Base-by-base conservation (phyloP, 306 rosid genomes). In the Prunus persica region DNA sequence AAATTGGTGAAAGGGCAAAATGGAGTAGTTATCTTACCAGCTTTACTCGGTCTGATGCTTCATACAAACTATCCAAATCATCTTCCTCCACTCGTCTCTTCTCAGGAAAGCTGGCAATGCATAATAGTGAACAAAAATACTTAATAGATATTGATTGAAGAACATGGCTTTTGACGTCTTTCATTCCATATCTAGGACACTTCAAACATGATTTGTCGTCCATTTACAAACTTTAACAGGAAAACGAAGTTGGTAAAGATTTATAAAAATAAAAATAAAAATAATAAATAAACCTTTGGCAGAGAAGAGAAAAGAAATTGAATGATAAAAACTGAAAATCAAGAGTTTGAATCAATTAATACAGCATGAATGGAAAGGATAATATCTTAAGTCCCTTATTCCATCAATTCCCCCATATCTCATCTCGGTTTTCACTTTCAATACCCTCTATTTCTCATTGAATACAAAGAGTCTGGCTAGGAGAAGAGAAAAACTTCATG, bases 61-160 rank as follows among this genome's bases (percentile, higher is more conserved):
- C 91, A 70, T 76, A 62, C 25, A 81, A 82, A 67, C 78, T 69
- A 76, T 85, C 82, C 79, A 85, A 71, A 47, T 77, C 73, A 69
- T 84, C 88, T 77, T 78, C 89, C 80, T 77, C 86, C 30, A 64
- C 52, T 78, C 52, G 75, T 76, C 86, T 92, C 91, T 89, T 89
- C 68, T 82, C 97, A 56, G 95, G 91, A 87, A 89, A 80, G 80
- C 97, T 95, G 93, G 65, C 74, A 83, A 43, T 66, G 67, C 84
- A 69, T 58, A 68, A 82, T 45, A 81, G 56, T 20, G 77, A 78
- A 80, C 56, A 82, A 15, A 75, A 49, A 38, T 65, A 72, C 73
- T 82, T 62, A 79, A 55, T 11, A 77, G 49, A 45, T 66, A 52
- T 54, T 15, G 32, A 68, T 34, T 19, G 73, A 78, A 69, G 54